Base-by-base conservation (phyloP, 805 yeast genomes). In the Sporopachydermia quercuum region DNA sequence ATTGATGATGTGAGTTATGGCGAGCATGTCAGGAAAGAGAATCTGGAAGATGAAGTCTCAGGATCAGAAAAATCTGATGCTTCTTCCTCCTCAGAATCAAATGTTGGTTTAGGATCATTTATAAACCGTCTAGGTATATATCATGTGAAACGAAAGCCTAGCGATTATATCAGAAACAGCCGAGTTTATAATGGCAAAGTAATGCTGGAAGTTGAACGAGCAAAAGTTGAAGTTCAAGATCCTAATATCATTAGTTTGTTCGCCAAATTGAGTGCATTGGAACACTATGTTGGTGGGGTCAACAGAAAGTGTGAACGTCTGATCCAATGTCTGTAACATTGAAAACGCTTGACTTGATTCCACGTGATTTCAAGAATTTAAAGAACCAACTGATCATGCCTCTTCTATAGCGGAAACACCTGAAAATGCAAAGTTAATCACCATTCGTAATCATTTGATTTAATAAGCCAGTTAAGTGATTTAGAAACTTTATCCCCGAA, bases 171-270 rank as follows among this genome's bases (percentile, higher is more conserved):
- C 8, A n/a, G n/a, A 23, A 8, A 23, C 30, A 23, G 30, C n/a
- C 14, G 23, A 6, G 23, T 18, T 14, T 49, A 46, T 34, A 39
- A 42, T 19, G 51, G 47, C 15, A 19, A 19, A 23, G 19, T 37
- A 5, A 44, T 49, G 15, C 17, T 44, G 33, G 53, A 45, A 18
- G 42, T 38, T 35, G 53, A 49, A 16, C 30, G 45, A 13, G 43
- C 47, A 4, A 34, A 43, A 13, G 49, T 49, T 11, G 49, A 48
- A 33, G 36, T 44, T 36, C 53, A 49, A 39, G 53, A 49, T 19
- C 53, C 53, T 19, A 48, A 47, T 39, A 39, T 49, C 34, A 47
- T 49, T 3, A 42, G 49, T 2, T 49, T 47, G 14, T 36, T 46
- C 3, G 43, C 51, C 8, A 49, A 49, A 36, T 42, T 49, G 14